A percentile compares a stretch with the other conserved stretches of the same genome.
Evolutionary conservation across 2,329 filamentous ascomycete species (phyloP).

Genomic region (Reticulascus tulasneorum): DNA sequence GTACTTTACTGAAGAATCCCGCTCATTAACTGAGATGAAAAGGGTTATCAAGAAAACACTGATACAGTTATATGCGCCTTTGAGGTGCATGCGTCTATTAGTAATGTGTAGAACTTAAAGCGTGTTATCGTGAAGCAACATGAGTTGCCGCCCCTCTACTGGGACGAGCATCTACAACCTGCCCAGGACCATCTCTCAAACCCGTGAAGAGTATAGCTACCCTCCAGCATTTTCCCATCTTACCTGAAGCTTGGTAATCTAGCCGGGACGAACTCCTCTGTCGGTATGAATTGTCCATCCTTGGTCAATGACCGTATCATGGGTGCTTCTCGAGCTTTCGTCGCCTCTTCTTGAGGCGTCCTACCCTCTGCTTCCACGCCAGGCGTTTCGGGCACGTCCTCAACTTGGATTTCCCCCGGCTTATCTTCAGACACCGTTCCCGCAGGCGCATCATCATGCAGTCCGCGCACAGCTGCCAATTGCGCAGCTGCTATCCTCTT

Average conservation of each 20-base stretch:
- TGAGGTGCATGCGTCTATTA: too few species aligned
- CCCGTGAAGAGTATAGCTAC: too few species aligned
- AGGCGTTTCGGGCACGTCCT: conserved; percentile 12
- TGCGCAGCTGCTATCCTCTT: conserved; percentile 49
- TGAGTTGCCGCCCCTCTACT: too few species aligned
- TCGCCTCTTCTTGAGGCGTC: conserved; percentile 1
- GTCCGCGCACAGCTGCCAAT: conserved; percentile 46
- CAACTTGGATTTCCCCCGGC: conserved; percentile 23
- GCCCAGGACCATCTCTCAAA: too few species aligned
- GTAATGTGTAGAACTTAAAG: too few species aligned
- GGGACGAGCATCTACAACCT: too few species aligned
- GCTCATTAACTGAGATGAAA: too few species aligned
- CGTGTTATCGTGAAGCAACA: too few species aligned
- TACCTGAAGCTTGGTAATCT: conserved; percentile 53
- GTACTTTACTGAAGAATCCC: too few species aligned
- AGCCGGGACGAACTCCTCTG: conserved; percentile 50
- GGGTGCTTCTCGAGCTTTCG: conserved; percentile 6
- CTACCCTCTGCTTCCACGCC: not conserved
- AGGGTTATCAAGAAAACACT: too few species aligned
- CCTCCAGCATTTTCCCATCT: too few species aligned
- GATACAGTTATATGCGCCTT: too few species aligned
- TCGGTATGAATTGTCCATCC: conserved; percentile 6
- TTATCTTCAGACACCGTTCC: conserved; percentile 27
- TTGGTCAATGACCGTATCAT: conserved; percentile 2
- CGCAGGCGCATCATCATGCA: conserved; percentile 31